Evolutionary conservation across 805 yeast genomes (phyloP), one percentile per base, ranked within the genome.

Genomic region (Wickerhamiella azyma): DNA sequence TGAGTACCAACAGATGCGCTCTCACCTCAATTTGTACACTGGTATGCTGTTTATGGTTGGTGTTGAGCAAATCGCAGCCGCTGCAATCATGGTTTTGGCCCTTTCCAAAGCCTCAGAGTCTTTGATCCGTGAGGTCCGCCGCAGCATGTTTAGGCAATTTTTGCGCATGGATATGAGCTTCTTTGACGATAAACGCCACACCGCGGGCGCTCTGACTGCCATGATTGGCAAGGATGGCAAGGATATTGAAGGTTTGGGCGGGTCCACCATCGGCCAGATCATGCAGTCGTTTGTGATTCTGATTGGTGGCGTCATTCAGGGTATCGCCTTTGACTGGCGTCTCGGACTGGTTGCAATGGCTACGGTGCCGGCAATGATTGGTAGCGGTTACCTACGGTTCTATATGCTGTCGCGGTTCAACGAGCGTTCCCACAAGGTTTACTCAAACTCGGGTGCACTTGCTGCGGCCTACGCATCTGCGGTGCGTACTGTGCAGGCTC

Each of bases 401-500:
- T 55, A 52, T 48, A 57, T 66, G 29, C 50, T 67, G 46, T 51
- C 58, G 26, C 46, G 45, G 24, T 55, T 67, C 26, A 59, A 60
- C 45, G 65, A 62, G 48, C 55, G 66, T n/a, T 63, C 65, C 9
- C 62, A 64, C 46, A 51, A 51, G 28, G 64, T 65, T 3, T 66
- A 66, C 48, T 64, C 63, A 38, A 54, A 57, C 35, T 63, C 69
- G 14, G 71, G 70, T n/a, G 48, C 66, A 13, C 60, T 62, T 52
- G 70, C 70, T 6, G 57, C 69, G 40, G 67, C 66, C 45, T 63
- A 59, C 43, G 61, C 66, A 3, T 48, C 60, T 10, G 61, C 70
- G 9, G 65, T 67, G 16, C 59, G 69, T 26, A 66, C 70, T n/a
- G 71, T 66, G 9, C 62, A 62, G 45, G 54, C 71, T 7, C 52